phyloP scores from a whole-genome alignment of 2,329 filamentous ascomycete genomes.

The Penicillium sp. region DNA sequence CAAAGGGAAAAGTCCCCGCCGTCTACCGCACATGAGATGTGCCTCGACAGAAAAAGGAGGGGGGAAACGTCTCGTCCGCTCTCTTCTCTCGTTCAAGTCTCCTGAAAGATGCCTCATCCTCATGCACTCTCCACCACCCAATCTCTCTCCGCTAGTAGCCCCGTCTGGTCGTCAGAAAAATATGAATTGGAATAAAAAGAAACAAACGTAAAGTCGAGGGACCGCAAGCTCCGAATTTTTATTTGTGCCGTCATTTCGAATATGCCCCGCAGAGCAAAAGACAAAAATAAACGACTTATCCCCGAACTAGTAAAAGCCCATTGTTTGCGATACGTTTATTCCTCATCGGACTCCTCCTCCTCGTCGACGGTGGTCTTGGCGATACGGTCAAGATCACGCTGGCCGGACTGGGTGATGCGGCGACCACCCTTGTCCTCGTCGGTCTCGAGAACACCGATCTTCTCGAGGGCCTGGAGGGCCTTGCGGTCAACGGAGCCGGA shows the following conservation, averaged over 20 bases:
- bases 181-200: slow-evolving; percentile 25
- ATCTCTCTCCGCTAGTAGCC: slow-evolving; percentile 30
- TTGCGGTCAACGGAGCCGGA: slow-evolving; percentile 96
- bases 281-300: slow-evolving; percentile 26
- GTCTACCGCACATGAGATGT: slow-evolving; percentile 2
- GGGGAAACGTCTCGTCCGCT: slow-evolving; percentile 24
- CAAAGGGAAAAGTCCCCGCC: slow-evolving; percentile 20
- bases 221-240: slow-evolving; percentile 31
- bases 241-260: slow-evolving; percentile 28
- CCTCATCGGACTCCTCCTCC: slow-evolving; percentile 48
- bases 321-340: slow-evolving; percentile 40
- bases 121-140: slow-evolving; percentile 22
- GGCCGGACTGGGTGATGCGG: slow-evolving; percentile 95
- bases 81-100: slow-evolving; percentile 27
- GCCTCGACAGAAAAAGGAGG: slow-evolving; percentile 13
- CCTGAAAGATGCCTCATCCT: slow-evolving; percentile 22
- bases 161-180: slow-evolving; percentile 31
- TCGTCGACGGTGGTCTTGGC: slow-evolving; percentile 68
- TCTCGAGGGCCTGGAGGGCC: slow-evolving; percentile 95
- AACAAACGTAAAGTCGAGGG: slow-evolving; percentile 28
- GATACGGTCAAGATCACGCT: slow-evolving; percentile 98
- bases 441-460: slow-evolving; percentile 97
- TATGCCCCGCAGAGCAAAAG: slow-evolving; percentile 16
- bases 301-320: slow-evolving; percentile 29
- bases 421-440: slow-evolving; percentile 99